Evolutionary conservation across 495 filamentous ascomycete genomes (phyloP).

Genomic region (Articulospora tetracladia): DNA sequence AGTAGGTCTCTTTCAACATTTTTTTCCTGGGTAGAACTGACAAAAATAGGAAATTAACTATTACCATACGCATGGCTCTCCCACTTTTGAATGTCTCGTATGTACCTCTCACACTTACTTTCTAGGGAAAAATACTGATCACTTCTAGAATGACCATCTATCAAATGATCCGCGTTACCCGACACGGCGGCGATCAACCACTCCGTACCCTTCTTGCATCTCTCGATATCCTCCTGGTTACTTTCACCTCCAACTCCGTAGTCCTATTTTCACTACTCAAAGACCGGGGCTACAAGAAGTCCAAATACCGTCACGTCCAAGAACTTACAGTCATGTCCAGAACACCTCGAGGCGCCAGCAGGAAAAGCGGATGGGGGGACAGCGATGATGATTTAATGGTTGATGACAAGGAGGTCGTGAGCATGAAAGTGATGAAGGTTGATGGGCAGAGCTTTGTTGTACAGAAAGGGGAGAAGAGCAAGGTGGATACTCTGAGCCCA

Average conservation of each 20-base stretch:
- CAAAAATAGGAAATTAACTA: conserved; percentile 16
- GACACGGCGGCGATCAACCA: conserved; percentile 63
- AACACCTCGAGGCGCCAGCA: conserved; percentile 33
- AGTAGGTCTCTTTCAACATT: conserved; percentile 40
- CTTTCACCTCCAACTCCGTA: conserved; percentile 71
- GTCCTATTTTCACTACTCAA: conserved; percentile 78
- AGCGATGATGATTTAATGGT: conserved; percentile 72
- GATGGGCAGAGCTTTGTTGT: conserved; percentile 3
- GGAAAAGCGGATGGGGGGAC: conserved; percentile 45
- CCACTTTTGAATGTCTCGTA: conserved; percentile 13
- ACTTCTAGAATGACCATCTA: not conserved
- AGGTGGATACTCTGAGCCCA: not conserved
- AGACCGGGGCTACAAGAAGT: conserved; percentile 73
- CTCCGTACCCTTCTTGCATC: conserved; percentile 74
- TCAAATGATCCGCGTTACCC: conserved; percentile 41
- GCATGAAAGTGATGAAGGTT: conserved; percentile 1
- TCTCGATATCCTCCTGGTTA: conserved; percentile 71
- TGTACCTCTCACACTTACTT: conserved; percentile 20
- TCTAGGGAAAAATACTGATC: conserved; percentile 35
- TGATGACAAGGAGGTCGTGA: not conserved
- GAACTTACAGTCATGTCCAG: conserved; percentile 27
- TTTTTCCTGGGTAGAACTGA: not conserved
- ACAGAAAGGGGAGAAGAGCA: not conserved
- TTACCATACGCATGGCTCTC: conserved; percentile 16
- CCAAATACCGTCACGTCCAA: conserved; percentile 57